Base-by-base conservation (phyloP, 1,284 basidiomycete genomes). In the Marasmius oreades region DNA sequence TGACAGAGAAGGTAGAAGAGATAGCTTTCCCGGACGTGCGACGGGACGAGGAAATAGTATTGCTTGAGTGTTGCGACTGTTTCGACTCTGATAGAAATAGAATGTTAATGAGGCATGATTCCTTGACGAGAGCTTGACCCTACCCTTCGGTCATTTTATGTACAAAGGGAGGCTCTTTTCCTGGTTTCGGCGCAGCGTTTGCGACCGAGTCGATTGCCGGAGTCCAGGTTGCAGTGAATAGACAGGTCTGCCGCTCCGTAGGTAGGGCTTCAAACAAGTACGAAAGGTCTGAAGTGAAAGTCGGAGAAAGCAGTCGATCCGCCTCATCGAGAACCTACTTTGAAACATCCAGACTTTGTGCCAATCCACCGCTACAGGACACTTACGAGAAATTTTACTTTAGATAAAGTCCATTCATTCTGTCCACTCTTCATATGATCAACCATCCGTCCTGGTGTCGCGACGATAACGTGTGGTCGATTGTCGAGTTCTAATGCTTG, bases 161-260 rank as follows among this genome's bases (percentile, higher is more conserved):
- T 20, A 98, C 80, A 67, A 96, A 95, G 1, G 95, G 93, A 63
- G 82, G 85, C 65, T 86, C 79, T 72, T 97, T 98, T 7, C 95
- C 95, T 0, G 82, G 77, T 58, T 84, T 80, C 1, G 95, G 92
- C 14, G 85, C 73, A 39, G 88, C 87, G 50, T 84, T 78, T 11
- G 88, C 91, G 26, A 98, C 70, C 7, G 82, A 79, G 64, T 95
- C 92, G 54, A 99, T 93, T 0, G 94, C 85, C 16, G 89, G 82
- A 2, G 93, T 95, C 61, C 97, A 77, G 0, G 97, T 99, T 0
- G 97, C 97, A 0, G 97, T 98, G 71, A 99, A 99, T 26, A 99
- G 81, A 61, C 95, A 92, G 0, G 97, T 99, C 70, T 99, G 97
- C 14, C 97, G 80, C 34, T 94, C 83, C 45, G 83, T 80, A 0